A percentile compares a stretch with the other conserved stretches of the same genome.
Conservation (phyloP, 176 grass and related monocot genomes). For the Lolium multiflorum region DNA sequence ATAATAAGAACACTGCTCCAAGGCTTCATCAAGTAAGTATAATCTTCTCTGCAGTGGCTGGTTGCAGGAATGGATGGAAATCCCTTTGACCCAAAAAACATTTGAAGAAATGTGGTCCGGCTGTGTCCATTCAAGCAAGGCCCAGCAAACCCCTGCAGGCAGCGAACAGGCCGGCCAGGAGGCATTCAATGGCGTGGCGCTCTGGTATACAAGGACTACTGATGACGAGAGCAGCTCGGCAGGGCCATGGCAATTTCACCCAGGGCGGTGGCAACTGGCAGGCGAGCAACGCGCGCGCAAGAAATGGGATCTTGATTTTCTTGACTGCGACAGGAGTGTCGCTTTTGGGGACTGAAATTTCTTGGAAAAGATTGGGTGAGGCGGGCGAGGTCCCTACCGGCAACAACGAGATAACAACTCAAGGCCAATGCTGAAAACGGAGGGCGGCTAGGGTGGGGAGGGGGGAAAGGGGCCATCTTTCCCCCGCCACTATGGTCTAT, state of each 20-base stretch:
- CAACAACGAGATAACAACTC: constrained; percentile 24
- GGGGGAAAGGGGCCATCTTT: constrained; percentile 41
- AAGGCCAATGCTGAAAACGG: constrained; percentile 24
- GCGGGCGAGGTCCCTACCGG: constrained; percentile 4
- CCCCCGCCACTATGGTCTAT: constrained; percentile 15
- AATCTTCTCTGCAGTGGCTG: neutral
- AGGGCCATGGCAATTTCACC: neutral
- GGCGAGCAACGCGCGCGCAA: constrained; percentile 11
- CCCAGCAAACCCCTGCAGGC: neutral
- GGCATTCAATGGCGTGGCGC: constrained; percentile 47
- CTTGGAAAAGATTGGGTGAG: neutral
- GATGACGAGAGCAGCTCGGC: constrained; percentile 24
- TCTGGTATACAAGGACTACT: constrained; percentile 33
- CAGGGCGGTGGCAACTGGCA: constrained; percentile 34
- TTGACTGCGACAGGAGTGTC: constrained; percentile 33
- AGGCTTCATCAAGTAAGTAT: neutral
- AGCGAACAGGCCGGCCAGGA: neutral
- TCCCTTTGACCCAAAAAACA: neutral
- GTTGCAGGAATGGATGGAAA: constrained; percentile 6
- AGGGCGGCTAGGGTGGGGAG: neutral
- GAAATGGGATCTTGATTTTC: constrained; percentile 39
- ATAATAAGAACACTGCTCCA: neutral
- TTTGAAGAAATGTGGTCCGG: constrained; percentile 33
- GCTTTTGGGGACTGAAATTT: constrained; percentile 55
- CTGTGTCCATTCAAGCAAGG: constrained; percentile 20